Conservation (phyloP, 2,329 filamentous ascomycete genomes). For the Colletotrichum sansevieriae region DNA sequence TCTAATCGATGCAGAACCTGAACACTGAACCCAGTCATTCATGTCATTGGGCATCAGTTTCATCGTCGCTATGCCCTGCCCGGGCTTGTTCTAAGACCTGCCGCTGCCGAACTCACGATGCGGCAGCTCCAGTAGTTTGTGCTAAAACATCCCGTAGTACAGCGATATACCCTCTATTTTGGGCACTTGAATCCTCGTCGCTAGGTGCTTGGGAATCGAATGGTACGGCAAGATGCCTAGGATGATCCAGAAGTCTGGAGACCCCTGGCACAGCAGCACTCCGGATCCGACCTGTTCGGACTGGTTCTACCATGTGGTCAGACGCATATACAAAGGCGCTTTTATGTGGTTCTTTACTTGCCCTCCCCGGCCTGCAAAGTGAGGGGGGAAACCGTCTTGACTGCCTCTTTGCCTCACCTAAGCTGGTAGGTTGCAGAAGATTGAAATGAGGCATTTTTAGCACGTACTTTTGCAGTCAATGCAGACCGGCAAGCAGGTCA, state of each 20-base stretch:
- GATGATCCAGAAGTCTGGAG: slow-evolving; percentile 23
- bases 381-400: no score
- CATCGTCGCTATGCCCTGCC: slow-evolving; percentile 15
- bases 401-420: no score
- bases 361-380: no score
- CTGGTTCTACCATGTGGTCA: slow-evolving; percentile 28
- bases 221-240: slow-evolving; percentile 22
- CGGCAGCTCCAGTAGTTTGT: slow-evolving; percentile 1
- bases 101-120: slow-evolving; percentile 27
- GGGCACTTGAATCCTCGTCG: neutral
- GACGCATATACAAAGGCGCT: slow-evolving; percentile 25
- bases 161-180: slow-evolving; percentile 34
- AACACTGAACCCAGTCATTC: neutral
- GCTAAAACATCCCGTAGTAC: slow-evolving; percentile 14
- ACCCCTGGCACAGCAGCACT: no score
- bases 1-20: slow-evolving; percentile 10
- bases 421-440: no score
- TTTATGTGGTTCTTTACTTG: neutral
- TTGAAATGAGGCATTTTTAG: neutral
- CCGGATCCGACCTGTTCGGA: slow-evolving; percentile 4
- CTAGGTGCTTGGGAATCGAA: slow-evolving; percentile 23
- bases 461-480: neutral
- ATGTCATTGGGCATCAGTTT: slow-evolving; percentile 36
- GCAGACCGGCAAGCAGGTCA: no score
- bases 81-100: slow-evolving; percentile 32